A percentile compares a stretch with the other conserved stretches of the same genome.
Evolutionary conservation across 768 basidiomycete species (phyloP).

Genomic region (Asterophora lycoperdoides): DNA sequence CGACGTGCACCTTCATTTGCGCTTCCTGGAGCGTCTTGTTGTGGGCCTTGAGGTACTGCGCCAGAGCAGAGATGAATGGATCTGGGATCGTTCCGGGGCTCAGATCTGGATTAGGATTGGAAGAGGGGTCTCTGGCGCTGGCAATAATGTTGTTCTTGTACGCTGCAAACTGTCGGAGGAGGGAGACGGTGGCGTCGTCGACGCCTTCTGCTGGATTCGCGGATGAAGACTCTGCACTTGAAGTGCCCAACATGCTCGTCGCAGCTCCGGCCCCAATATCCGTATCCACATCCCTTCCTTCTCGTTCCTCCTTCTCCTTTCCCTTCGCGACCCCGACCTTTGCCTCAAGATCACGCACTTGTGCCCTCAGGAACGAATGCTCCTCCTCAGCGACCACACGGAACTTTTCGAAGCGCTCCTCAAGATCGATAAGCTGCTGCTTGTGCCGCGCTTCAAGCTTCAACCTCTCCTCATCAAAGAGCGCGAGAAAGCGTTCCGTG

Average conservation of each 20-base stretch:
- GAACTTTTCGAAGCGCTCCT: slow-evolving; percentile 6
- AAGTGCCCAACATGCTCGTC: neutral
- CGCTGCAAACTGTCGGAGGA: neutral
- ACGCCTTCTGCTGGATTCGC: neutral
- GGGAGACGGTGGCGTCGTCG: neutral
- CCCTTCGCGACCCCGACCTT: neutral
- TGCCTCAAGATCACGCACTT: slow-evolving; percentile 9
- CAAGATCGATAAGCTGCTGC: slow-evolving; percentile 2
- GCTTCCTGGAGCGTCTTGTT: neutral
- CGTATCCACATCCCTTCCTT: too few species aligned
- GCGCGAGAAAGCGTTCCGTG: slow-evolving; percentile 7
- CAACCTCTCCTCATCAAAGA: slow-evolving; percentile 4
- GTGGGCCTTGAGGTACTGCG: slow-evolving; percentile 8
- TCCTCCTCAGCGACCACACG: neutral
- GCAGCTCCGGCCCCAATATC: too few species aligned
- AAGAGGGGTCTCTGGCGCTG: neutral
- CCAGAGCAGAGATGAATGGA: slow-evolving; percentile 4
- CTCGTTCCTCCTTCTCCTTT: neutral
- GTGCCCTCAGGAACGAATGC: slow-evolving; percentile 3
- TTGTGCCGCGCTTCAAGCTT: slow-evolving; percentile 4
- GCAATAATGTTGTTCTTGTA: neutral
- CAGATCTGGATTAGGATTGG: neutral
- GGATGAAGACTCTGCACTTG: too few species aligned
- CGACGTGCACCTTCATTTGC: neutral
- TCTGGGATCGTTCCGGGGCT: neutral